These are phyloP conservation scores for Boletus subparvulus DNA, from an alignment of 768 basidiomycete species.

Conservation along the genomic window DNA sequence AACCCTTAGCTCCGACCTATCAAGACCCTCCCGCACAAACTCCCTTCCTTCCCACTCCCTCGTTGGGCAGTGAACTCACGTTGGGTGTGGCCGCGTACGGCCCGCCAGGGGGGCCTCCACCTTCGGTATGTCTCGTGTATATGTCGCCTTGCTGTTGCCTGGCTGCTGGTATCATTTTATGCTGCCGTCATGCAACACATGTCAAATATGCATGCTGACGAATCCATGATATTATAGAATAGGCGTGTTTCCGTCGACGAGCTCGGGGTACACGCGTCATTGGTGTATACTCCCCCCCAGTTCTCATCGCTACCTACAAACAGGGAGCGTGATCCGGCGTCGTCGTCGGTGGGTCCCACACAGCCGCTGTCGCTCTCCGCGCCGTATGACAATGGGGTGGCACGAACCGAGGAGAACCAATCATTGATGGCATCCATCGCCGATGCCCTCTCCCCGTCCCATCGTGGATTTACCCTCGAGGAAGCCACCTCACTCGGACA, in stretches of 20 bases:
- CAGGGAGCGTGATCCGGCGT: slow-evolving; percentile 38
- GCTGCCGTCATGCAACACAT: slow-evolving; percentile 14
- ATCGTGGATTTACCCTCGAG: slow-evolving; percentile 26
- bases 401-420: slow-evolving; percentile 24
- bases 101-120: slow-evolving; percentile 11
- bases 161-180: slow-evolving; percentile 12
- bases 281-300: slow-evolving; percentile 23
- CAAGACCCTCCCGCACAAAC: slow-evolving; percentile 2
- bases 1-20: not conserved
- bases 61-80: slow-evolving; percentile 32
- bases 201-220: slow-evolving; percentile 13
- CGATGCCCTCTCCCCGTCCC: slow-evolving; percentile 34
- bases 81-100: slow-evolving; percentile 15
- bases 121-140: slow-evolving; percentile 16
- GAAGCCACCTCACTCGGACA: slow-evolving; percentile 22
- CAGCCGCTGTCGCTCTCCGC: slow-evolving; percentile 7
- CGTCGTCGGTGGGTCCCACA: slow-evolving; percentile 11
- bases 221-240: slow-evolving; percentile 7
- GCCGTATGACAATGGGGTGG: slow-evolving; percentile 6
- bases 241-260: slow-evolving; percentile 27
- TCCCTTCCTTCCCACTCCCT: slow-evolving; percentile 34
- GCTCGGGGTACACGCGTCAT: slow-evolving; percentile 20
- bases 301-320: slow-evolving; percentile 66
- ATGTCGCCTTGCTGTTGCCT: slow-evolving; percentile 20
- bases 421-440: slow-evolving; percentile 41